Evolutionary conservation across 1,284 basidiomycete genomes (phyloP).

Genomic region (Apiotrichum gamsii): DNA sequence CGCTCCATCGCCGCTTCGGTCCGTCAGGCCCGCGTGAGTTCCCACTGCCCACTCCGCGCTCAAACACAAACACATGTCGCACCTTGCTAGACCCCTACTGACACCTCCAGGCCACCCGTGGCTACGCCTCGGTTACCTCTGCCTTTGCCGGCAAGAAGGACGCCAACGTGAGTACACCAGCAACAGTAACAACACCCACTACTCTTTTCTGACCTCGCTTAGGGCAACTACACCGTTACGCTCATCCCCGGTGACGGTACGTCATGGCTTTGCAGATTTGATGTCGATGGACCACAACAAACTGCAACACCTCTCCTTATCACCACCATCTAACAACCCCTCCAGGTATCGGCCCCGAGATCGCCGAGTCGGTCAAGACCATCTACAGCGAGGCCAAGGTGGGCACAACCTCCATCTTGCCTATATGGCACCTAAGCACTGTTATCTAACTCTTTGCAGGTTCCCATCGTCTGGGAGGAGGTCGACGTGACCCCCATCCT

Average conservation of each 20-base stretch:
- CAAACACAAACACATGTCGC: not conserved
- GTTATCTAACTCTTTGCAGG: slow-evolving; percentile 54
- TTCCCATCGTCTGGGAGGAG: slow-evolving; percentile 98
- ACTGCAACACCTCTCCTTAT: too few relatives aligned
- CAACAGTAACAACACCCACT: not conserved
- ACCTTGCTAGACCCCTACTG: not conserved
- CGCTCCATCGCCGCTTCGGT: slow-evolving; percentile 26
- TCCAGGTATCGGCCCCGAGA: slow-evolving; percentile 95
- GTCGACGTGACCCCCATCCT: slow-evolving; percentile 92
- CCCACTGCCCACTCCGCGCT: too few relatives aligned
- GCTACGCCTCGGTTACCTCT: slow-evolving; percentile 55
- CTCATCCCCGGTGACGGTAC: slow-evolving; percentile 37
- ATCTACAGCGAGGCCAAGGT: slow-evolving; percentile 88
- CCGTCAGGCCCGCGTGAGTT: slow-evolving; percentile 33
- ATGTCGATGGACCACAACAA: not conserved
- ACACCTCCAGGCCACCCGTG: slow-evolving; percentile 31
- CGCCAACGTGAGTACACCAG: slow-evolving; percentile 58
- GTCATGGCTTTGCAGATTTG: slow-evolving; percentile 4
- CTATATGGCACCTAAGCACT: too few relatives aligned
- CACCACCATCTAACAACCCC: not conserved
- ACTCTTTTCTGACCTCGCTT: too few relatives aligned
- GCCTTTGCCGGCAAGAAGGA: slow-evolving; percentile 83
- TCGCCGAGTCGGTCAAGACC: slow-evolving; percentile 88
- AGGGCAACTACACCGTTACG: slow-evolving; percentile 79
- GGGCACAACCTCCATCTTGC: slow-evolving; percentile 19